Evolutionary conservation across 495 filamentous ascomycete species (phyloP), one percentile per base, ranked within the genome.

Genomic region (Aspergillus panamensis): DNA sequence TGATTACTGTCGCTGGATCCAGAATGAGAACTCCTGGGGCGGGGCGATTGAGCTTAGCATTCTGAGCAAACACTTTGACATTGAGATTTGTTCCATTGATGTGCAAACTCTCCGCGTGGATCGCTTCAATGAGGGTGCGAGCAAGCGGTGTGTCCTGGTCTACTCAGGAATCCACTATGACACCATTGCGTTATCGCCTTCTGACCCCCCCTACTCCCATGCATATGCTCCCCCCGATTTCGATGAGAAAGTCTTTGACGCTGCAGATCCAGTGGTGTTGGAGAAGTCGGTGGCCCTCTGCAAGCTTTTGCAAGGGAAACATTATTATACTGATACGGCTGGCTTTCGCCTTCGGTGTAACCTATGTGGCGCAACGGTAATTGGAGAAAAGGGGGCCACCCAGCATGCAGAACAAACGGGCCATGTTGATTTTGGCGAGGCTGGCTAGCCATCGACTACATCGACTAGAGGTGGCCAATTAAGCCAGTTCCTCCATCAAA

Each of bases 131-230:
- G 90, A 96, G 65, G 85, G 85, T 1, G 81, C 79, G 25, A 67
- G 77, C 1, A 82, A 78, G 17, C 76, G 92, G 30, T 91, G 90
- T 70, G 84, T 97, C 37, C 75, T 98, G 30, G 85, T 97, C 2
- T 98, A 97, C 70, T 92, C 89, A 0, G 92, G 91, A 0, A 93
- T 97, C 52, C 94, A 98, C 66, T 98, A 98, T 69, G 94, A 98
- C 69, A 84, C 88, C n/a, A 84, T 97, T 50, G 89, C 88, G 0
- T 79, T 95, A 62, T 83, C 81, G 9, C 86, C 87, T 1, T 82
- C 80, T 13, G 81, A 84, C 57, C 79, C 82, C 20, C 81, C 81
- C 8, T 76, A 80, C 50, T 76, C 72, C 43, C 78, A 78, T 57
- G 75, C 86, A 9, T 77, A 83, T 57, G 74, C 81, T 12, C 80